These are phyloP conservation scores for Colletotrichum noveboracense DNA, from an alignment of 2,329 filamentous ascomycete species.

Conservation along the genomic window DNA sequence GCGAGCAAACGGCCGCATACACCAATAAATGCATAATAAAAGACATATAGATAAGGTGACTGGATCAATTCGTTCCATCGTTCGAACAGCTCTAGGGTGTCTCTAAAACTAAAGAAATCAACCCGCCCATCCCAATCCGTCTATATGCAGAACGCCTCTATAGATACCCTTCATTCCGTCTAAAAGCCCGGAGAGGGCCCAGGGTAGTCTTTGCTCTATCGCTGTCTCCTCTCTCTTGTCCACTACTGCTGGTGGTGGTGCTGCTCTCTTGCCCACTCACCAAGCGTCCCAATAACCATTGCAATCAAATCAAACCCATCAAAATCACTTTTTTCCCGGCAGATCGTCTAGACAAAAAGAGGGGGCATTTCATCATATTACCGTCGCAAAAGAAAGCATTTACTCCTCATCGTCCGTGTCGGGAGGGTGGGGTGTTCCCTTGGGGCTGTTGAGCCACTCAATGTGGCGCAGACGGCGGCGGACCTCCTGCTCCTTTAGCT, in stretches of 20 bases:
- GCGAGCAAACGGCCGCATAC: background rate
- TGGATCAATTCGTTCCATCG: slow-evolving; percentile 12
- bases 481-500: slow-evolving; percentile 91
- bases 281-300: background rate
- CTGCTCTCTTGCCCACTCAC: background rate
- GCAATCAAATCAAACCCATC: background rate
- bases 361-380: slow-evolving; percentile 4
- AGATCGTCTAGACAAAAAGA: background rate
- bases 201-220: background rate
- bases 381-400: slow-evolving; percentile 10
- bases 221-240: background rate
- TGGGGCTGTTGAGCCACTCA: slow-evolving; percentile 82
- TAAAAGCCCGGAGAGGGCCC: background rate
- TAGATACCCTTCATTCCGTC: background rate
- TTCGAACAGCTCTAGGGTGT: slow-evolving; percentile 13
- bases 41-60: background rate
- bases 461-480: slow-evolving; percentile 86
- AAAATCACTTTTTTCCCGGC: background rate
- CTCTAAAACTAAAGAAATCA: background rate
- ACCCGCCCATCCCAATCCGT: slow-evolving; percentile 4
- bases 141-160: slow-evolving; percentile 21
- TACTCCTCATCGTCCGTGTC: slow-evolving; percentile 79
- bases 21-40: background rate
- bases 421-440: slow-evolving; percentile 78
- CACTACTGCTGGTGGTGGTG: background rate